Percentiles rank a stretch among this genome's conserved stretches.
phyloP scores from a whole-genome alignment of 257 asterid genomes.

The Nicotiana noctiflora region DNA sequence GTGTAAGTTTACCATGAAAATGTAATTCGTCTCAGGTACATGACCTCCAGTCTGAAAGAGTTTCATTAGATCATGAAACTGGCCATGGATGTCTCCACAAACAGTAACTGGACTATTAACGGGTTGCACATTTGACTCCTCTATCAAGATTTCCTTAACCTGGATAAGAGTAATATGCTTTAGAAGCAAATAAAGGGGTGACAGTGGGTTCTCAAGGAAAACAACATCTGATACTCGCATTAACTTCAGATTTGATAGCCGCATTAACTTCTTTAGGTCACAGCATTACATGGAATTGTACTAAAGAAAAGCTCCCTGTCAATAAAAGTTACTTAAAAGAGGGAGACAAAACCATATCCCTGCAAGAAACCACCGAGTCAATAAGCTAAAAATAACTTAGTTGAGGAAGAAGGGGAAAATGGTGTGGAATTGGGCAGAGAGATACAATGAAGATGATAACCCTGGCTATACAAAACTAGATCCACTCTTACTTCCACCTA shows the following conservation, averaged over 20 bases:
- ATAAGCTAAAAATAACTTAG: not conserved
- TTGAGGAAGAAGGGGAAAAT: not conserved
- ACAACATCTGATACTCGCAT: not conserved
- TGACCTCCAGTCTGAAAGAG: constrained; percentile 99
- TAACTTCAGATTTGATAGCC: not conserved
- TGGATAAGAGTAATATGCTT: constrained; percentile 21
- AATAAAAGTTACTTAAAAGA: not conserved
- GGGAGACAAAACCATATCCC: not conserved
- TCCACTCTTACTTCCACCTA: not conserved
- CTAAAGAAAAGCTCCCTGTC: not conserved
- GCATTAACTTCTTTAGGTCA: not conserved
- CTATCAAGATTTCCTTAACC: constrained; percentile 97
- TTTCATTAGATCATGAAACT: constrained; percentile 95
- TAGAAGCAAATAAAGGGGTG: not conserved
- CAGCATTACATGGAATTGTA: not conserved
- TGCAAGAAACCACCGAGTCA: not conserved
- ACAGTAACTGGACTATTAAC: constrained; percentile 98
- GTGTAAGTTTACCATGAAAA: constrained; percentile 63
- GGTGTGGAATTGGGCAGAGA: not conserved
- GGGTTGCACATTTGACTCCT: constrained; percentile 99
- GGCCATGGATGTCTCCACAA: constrained; percentile 98
- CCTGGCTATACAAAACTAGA: not conserved
- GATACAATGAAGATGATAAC: not conserved
- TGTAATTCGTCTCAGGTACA: constrained; percentile 96
- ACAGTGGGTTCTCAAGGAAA: not conserved